A percentile compares a stretch with the other conserved stretches of the same genome.
phyloP scores from a whole-genome alignment of 2,329 filamentous ascomycete species.

The Colletotrichum lini region DNA sequence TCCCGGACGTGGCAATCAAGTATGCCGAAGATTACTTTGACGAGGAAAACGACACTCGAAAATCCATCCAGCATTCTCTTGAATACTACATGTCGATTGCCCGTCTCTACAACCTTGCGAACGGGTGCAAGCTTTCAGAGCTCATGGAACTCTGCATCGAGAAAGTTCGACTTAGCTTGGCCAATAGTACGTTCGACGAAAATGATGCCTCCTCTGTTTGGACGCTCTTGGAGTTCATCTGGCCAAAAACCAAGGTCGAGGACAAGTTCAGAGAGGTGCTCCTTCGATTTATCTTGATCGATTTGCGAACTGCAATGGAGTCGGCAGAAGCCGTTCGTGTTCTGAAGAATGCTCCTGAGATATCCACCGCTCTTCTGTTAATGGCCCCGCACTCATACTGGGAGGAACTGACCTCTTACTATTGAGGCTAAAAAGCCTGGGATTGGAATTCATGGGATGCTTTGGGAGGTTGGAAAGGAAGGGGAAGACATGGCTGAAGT shows the following conservation, averaged over 20 bases:
- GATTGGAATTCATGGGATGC: no score
- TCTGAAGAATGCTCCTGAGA: not conserved
- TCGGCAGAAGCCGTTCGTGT: not conserved
- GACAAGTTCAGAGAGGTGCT: not conserved
- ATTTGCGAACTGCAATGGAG: not conserved
- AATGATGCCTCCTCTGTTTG: not conserved
- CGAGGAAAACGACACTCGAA: accelerated
- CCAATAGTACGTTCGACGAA: not conserved
- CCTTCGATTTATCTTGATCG: not conserved
- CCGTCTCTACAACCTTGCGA: not conserved
- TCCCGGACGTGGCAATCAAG: no score
- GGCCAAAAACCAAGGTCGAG: not conserved
- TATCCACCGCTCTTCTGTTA: not conserved
- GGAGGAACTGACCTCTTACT: no score
- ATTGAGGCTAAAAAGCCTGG: no score
- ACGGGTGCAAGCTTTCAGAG: not conserved
- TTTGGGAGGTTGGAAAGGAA: no score
- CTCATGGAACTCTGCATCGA: not conserved
- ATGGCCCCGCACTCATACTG: not conserved
- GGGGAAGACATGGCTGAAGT: no score
- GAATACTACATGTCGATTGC: not conserved
- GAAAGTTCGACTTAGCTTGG: not conserved
- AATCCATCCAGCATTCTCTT: not conserved
- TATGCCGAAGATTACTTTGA: not conserved
- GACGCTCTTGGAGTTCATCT: not conserved